Evolutionary conservation across 2,329 filamentous ascomycete genomes (phyloP).

Genomic region (Botrytis sinoallii): DNA sequence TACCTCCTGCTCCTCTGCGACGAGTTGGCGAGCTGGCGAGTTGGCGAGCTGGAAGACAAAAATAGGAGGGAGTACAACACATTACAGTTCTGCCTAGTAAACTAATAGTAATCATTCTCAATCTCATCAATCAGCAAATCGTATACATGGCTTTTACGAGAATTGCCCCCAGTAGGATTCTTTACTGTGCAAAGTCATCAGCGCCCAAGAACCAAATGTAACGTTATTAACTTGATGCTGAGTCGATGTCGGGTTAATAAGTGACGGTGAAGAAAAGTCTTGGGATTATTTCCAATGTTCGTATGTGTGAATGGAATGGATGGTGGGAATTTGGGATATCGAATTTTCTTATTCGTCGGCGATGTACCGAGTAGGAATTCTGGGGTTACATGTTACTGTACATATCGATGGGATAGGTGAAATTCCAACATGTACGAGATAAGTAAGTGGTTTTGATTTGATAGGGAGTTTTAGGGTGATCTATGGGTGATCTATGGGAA

Average conservation of each 20-base stretch:
- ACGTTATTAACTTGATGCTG: conserved; percentile 7
- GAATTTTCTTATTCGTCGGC: conserved; percentile 7
- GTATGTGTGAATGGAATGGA: background rate
- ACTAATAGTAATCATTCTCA: background rate
- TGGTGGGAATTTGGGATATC: background rate
- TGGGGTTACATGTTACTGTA: background rate
- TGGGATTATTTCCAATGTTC: background rate
- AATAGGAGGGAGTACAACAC: background rate
- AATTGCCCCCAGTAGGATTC: background rate
- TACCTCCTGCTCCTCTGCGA: background rate
- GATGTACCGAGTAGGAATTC: background rate
- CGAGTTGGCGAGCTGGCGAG: background rate
- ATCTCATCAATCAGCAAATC: conserved; percentile 7
- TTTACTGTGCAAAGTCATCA: background rate
- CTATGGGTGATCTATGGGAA: background rate
- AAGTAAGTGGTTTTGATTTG: background rate
- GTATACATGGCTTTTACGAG: background rate
- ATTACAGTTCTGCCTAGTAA: background rate
- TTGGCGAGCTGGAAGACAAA: background rate
- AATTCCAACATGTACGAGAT: background rate
- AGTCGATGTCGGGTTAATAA: background rate
- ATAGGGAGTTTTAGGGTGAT: background rate
- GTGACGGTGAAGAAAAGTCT: conserved; percentile 8
- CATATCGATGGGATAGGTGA: background rate
- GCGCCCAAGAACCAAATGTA: conserved; percentile 1